Conservation (phyloP, 176 grass and related monocot species). For the Areca catechu region DNA sequence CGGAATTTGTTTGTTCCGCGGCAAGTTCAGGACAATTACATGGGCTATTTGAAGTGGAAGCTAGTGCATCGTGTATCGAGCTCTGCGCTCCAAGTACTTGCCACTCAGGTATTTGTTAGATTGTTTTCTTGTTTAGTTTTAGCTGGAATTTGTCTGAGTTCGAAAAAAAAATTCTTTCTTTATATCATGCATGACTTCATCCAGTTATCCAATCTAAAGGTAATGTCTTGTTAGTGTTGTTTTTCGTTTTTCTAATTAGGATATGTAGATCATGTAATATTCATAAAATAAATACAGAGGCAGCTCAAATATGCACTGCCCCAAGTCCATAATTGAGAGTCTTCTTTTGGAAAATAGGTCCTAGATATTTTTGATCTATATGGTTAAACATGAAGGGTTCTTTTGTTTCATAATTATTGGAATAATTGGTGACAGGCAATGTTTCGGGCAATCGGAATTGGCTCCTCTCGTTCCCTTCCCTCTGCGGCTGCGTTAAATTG, state of each 20-base stretch:
- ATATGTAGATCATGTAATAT: no score
- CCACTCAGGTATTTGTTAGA: slow-evolving; percentile 5
- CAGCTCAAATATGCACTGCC: no score
- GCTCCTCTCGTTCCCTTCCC: background rate
- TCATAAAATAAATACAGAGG: no score
- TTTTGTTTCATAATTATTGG: background rate
- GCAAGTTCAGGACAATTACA: slow-evolving; percentile 5
- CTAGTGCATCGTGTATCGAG: background rate
- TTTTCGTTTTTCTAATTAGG: no score
- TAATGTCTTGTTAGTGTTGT: no score
- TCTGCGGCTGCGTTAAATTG: slow-evolving; percentile 10
- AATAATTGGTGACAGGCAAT: slow-evolving; percentile 6
- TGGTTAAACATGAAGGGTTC: background rate
- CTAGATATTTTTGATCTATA: background rate
- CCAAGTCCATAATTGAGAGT: no score
- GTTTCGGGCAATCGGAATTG: slow-evolving; percentile 7
- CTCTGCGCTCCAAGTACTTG: slow-evolving; percentile 1
- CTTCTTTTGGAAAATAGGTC: no score
- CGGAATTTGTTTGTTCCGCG: background rate
- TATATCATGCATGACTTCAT: no score
- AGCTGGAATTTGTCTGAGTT: no score
- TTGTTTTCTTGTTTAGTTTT: background rate
- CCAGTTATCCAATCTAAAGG: no score
- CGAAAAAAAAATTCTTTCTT: no score
- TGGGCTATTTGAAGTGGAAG: slow-evolving; percentile 8